These are phyloP conservation scores for Bipolaris cookei DNA, from an alignment of 2,329 filamentous ascomycete species.

Conservation along the genomic window DNA sequence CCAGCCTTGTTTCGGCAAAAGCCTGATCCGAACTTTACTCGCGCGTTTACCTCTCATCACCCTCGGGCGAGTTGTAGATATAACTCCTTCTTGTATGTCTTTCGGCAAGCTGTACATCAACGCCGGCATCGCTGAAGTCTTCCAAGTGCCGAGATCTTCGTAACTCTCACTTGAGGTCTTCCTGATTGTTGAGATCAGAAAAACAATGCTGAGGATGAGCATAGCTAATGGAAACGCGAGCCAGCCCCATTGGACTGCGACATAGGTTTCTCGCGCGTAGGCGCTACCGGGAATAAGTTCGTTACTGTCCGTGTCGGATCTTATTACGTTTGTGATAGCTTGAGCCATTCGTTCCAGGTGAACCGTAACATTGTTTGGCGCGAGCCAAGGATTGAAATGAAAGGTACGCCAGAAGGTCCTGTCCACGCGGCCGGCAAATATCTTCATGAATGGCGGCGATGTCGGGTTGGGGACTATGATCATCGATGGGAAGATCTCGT, in stretches of 20 bases:
- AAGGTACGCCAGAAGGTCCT: background rate
- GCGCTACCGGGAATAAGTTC: conserved; percentile 17
- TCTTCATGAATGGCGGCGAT: background rate
- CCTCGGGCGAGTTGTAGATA: background rate
- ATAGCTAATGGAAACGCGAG: conserved; percentile 36
- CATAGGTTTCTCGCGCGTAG: conserved; percentile 2
- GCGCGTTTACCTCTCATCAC: background rate
- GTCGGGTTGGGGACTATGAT: background rate
- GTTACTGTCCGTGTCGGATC: conserved; percentile 9
- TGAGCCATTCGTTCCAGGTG: conserved; percentile 30
- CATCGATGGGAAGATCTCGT: conserved; percentile 18
- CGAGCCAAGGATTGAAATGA: conserved; percentile 24
- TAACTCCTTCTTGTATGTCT: conserved; percentile 1
- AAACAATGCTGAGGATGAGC: conserved; percentile 27
- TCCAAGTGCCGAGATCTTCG: conserved; percentile 29
- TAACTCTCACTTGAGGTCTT: conserved; percentile 24
- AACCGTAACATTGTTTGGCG: conserved; percentile 29
- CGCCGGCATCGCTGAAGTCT: conserved; percentile 36
- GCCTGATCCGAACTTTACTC: conserved; percentile 12
- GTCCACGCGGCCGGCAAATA: background rate
- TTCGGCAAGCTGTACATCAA: conserved; percentile 31
- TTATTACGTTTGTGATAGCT: conserved; percentile 23
- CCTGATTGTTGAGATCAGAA: conserved; percentile 34
- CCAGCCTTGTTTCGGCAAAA: conserved; percentile 27
- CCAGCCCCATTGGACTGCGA: conserved; percentile 39